These are phyloP conservation scores for Porodaedalea pini DNA, from an alignment of 1,284 basidiomycete genomes.

Conservation along the genomic window DNA sequence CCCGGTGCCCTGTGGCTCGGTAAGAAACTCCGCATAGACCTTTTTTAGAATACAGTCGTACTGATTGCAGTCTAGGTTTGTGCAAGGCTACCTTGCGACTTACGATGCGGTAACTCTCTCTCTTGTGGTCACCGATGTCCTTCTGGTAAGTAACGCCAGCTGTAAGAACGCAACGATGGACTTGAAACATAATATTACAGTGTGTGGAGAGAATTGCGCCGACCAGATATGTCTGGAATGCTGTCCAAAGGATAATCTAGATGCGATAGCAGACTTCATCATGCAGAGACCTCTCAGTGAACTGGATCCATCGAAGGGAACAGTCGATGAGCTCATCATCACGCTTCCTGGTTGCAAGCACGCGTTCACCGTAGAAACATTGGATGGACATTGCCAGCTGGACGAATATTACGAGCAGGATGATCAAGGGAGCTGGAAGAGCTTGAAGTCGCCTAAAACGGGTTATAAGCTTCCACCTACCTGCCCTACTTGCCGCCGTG, in stretches of 20 bases:
- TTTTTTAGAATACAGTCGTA: not conserved
- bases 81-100: slow-evolving; percentile 62
- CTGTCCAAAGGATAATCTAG: slow-evolving; percentile 37
- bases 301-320: slow-evolving; percentile 39
- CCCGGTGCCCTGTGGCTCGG: slow-evolving; percentile 67
- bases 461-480: slow-evolving; percentile 45
- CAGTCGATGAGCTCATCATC: slow-evolving; percentile 53
- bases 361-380: slow-evolving; percentile 66
- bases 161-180: not conserved
- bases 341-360: slow-evolving; percentile 60
- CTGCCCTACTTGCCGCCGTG: slow-evolving; percentile 53
- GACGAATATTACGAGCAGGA: slow-evolving; percentile 46
- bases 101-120: slow-evolving; percentile 46
- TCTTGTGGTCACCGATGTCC: slow-evolving; percentile 63
- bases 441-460: slow-evolving; percentile 38
- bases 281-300: slow-evolving; percentile 51
- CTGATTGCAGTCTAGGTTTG: slow-evolving; percentile 47
- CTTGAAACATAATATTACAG: slow-evolving; percentile 33
- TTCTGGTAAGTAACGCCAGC: slow-evolving; percentile 46
- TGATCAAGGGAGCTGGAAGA: slow-evolving; percentile 38
- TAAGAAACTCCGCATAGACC: slow-evolving; percentile 33
- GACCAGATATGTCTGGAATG: slow-evolving; percentile 56
- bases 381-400: slow-evolving; percentile 60
- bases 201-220: slow-evolving; percentile 65
- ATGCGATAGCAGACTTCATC: slow-evolving; percentile 55